Evolutionary conservation across 1,139 yeast genomes (phyloP).

Genomic region (Yarrowia galli): DNA sequence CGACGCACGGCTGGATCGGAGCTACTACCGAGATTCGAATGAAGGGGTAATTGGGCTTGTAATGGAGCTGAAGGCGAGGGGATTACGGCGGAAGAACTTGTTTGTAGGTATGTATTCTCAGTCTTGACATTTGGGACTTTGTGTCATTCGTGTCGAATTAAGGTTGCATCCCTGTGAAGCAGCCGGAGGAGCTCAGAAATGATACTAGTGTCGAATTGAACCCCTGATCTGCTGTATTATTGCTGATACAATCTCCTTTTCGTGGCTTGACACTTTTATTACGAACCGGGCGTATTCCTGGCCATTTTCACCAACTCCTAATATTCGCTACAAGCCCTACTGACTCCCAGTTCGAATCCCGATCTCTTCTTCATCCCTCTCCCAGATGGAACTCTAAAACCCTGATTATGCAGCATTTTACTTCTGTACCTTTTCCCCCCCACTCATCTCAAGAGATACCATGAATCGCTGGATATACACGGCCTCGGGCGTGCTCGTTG

Average conservation of each 20-base stretch:
- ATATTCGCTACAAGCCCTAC: too few relatives aligned
- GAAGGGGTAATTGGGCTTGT: not conserved
- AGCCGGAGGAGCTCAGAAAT: too few relatives aligned
- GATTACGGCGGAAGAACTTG: not conserved
- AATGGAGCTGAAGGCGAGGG: not conserved
- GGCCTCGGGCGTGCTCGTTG: constrained; percentile 11
- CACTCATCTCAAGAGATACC: constrained; percentile 1
- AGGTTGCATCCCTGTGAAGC: too few relatives aligned
- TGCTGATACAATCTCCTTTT: too few relatives aligned
- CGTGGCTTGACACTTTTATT: too few relatives aligned
- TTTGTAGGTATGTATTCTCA: not conserved
- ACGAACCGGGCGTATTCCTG: too few relatives aligned
- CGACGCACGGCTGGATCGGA: not conserved
- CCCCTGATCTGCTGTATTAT: too few relatives aligned
- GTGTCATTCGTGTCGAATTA: too few relatives aligned
- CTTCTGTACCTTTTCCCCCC: not conserved
- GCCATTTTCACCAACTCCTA: too few relatives aligned
- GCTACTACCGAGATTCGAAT: too few relatives aligned
- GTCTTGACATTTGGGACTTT: too few relatives aligned
- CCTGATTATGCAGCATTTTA: constrained; percentile 29
- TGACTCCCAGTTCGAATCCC: constrained; percentile 4
- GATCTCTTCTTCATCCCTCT: not conserved
- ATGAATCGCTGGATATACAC: constrained; percentile 28
- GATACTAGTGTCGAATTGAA: too few relatives aligned
- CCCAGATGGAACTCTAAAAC: not conserved